Conservation (phyloP, 805 yeast species). For the Kurtzmaniella fragi region DNA sequence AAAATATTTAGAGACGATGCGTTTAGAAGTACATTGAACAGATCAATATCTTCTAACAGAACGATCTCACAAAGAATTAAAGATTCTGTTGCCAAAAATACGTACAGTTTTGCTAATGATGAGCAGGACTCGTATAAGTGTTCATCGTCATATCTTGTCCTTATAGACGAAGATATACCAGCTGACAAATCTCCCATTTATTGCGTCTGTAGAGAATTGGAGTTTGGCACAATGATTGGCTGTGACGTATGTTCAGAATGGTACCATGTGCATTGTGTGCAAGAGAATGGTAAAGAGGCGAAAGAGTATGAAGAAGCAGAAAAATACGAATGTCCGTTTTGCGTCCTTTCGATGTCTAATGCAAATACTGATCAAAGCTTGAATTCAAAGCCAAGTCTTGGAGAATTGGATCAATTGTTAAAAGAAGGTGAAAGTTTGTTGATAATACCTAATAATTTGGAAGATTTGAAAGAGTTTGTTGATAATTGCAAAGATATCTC, state of each 20-base stretch:
- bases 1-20: conserved; percentile 7
- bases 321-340: conserved; percentile 25
- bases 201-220: conserved; percentile 61
- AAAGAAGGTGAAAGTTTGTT: conserved; percentile 11
- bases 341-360: conserved; percentile 19
- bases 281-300: conserved; percentile 11
- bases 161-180: neutral
- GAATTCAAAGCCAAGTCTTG: conserved; percentile 9
- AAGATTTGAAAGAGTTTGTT: conserved; percentile 14
- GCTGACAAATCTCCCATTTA: conserved; percentile 24
- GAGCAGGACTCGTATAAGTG: conserved; percentile 21
- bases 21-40: neutral
- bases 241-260: conserved; percentile 70
- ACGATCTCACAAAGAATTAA: too few species aligned
- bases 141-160: conserved; percentile 19
- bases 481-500: conserved; percentile 7
- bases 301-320: conserved; percentile 14
- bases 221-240: conserved; percentile 60
- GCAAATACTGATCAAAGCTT: conserved; percentile 11
- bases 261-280: conserved; percentile 62
- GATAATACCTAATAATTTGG: conserved; percentile 18
- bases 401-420: conserved; percentile 9
- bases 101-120: conserved; percentile 17
- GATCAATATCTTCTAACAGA: too few species aligned
- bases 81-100: conserved; percentile 12